phyloP scores from a whole-genome alignment of 495 filamentous ascomycete genomes.

The Penicillium antarcticum region DNA sequence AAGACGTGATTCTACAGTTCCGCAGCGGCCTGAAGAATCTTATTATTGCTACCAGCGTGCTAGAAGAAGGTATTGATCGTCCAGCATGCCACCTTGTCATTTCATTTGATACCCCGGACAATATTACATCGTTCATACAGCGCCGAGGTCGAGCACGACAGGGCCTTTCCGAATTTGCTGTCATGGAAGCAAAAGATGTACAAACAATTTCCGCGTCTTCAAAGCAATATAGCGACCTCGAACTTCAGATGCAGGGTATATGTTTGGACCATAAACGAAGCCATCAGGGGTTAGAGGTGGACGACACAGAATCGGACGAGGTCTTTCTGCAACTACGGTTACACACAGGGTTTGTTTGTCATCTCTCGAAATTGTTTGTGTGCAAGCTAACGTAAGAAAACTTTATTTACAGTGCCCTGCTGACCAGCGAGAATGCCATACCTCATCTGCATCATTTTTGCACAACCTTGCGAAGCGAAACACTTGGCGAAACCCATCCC shows the following conservation, averaged over 20 bases:
- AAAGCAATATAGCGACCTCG: background rate
- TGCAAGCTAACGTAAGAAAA: background rate
- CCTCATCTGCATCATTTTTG: too few relatives aligned
- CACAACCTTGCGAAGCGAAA: too few relatives aligned
- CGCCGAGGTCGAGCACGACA: conserved; percentile 74
- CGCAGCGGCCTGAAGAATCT: conserved; percentile 62
- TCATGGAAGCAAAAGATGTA: background rate
- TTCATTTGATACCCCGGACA: conserved; percentile 66
- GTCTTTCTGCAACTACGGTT: background rate
- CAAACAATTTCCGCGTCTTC: background rate
- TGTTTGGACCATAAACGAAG: background rate
- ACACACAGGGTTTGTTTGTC: background rate
- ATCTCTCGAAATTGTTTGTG: background rate
- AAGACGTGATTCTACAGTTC: background rate
- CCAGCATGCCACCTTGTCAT: conserved; percentile 74
- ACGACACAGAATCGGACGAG: background rate
- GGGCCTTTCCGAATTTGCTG: conserved; percentile 54
- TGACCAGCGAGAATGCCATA: conserved; percentile 1
- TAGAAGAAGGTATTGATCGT: conserved; percentile 84
- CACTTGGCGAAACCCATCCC: too few relatives aligned
- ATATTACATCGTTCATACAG: conserved; percentile 72
- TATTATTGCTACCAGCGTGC: conserved; percentile 69
- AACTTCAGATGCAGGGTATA: background rate
- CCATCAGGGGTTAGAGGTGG: background rate
- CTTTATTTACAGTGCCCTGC: background rate